Evolutionary conservation across 139 green algal species (phyloP), one percentile per base, ranked within the genome.

Genomic region (Coccomyxa sp.): DNA sequence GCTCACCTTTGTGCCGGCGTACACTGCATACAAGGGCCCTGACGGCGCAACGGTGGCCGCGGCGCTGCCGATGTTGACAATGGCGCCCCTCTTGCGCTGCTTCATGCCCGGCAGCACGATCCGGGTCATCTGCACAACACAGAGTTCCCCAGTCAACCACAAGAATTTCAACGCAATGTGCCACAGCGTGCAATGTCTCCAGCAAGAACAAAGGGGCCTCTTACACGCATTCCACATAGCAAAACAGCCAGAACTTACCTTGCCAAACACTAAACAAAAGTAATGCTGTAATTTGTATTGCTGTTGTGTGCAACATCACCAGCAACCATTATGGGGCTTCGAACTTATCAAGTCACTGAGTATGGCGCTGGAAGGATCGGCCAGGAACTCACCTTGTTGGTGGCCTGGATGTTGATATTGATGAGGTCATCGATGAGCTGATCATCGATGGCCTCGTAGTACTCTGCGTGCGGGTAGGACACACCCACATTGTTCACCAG

Each of bases 401-500:
- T 91, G 78, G 83, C 83, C 75, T 83, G 71, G n/a, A 89, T 83
- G 80, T 95, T 95, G 76, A 94, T 84, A 75, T 85, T 32, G 38
- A 97, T 89, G 28, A 97, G 85, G 74, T 91, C 71, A 13, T 84
- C 58, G 13, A 93, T 86, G 13, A 81, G 38, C 30, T 88, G 60
- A 18, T 88, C 83, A 58, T 88, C 82, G 0, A 95, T 38, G 31
- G 81, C 67, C 32, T 94, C 79, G n/a, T 93, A 85, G 83, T 91
- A 95, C 68, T 95, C 87, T 79, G 92, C 88, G 82, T 97, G 89
- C 67, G 93, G 91, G 79, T 97, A 96, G 0, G 89, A 94, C 83
- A 96, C 82, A 25, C 94, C 94, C 13, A 92, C 94, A 79, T 97
- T 97, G 89, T 97, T 97, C 45, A 97, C 87, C 27, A 97, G 91